Percentiles rank a stretch among this genome's conserved stretches.
Evolutionary conservation across 1,139 yeast species (phyloP).

Genomic region (Saccharomyces hybrid): DNA sequence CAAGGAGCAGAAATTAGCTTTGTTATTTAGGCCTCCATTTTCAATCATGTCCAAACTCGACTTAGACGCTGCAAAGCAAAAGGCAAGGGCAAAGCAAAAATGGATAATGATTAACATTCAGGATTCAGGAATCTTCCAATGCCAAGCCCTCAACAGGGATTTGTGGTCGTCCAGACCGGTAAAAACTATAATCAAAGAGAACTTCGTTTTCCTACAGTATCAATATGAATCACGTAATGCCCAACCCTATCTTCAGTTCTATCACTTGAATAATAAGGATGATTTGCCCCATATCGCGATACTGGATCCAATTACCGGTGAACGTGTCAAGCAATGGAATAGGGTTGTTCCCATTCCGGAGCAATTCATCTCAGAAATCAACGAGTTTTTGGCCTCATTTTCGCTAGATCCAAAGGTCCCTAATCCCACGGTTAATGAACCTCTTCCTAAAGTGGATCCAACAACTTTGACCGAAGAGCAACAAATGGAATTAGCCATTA

Average conservation of each 20-base stretch:
- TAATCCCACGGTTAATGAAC: constrained; percentile 55
- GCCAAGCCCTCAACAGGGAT: constrained; percentile 88
- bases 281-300: constrained; percentile 84
- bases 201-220: constrained; percentile 77
- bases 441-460: constrained; percentile 43
- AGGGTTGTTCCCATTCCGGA: constrained; percentile 49
- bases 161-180: constrained; percentile 76
- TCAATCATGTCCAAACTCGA: constrained; percentile 66
- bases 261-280: constrained; percentile 45
- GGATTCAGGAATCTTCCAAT: constrained; percentile 73
- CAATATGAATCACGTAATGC: constrained; percentile 74
- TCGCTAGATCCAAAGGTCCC: constrained; percentile 57
- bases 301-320: constrained; percentile 93
- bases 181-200: constrained; percentile 53
- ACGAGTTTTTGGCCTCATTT: constrained; percentile 52
- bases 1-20: constrained; percentile 51
- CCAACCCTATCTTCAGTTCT: constrained; percentile 58
- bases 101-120: constrained; percentile 90
- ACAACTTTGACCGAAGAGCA: constrained; percentile 72
- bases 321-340: constrained; percentile 69
- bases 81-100: constrained; percentile 57
- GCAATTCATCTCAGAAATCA: constrained; percentile 55
- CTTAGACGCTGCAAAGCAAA: constrained; percentile 62
- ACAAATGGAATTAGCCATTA: constrained; percentile 71
- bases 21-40: constrained; percentile 85